Base-by-base conservation (phyloP, 371 early-diverging fungal species). In the Lichtheimia corymbifera region DNA sequence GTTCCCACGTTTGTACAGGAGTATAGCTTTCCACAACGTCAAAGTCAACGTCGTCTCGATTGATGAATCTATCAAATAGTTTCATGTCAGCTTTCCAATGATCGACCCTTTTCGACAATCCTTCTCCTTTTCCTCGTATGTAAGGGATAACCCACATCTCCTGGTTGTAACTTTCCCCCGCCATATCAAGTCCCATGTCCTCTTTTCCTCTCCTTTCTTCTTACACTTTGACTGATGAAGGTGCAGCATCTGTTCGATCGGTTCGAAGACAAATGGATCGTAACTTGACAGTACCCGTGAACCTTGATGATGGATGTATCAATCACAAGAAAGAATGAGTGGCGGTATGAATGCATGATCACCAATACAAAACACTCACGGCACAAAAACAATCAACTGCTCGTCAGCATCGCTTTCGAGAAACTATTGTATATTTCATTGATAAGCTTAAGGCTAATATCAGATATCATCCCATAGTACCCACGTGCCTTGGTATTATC, bases 41-140 rank as follows among this genome's bases (percentile, higher is more conserved):
- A 74, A 97, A 97, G 70, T 97, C 97, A 43, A 97, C 66, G 71
- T 92, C 92, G 30, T 95, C 94, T 6, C 86, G 78, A 74, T 97
- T 97, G 63, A 93, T 86, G 67, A 90, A 95, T 9, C 93, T 93
- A 59, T 35, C 35, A 35, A 9, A 35, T 35, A 9, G 35, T 35
- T 35, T 35, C 35, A 45, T 44, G 43, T 43, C 14, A 11, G 20
- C 18, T 14, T 24, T 13, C 53, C 15, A 24, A 6, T 27, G 25
- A 44, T 40, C 40, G 18, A 35, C 35, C 5, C 9, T 11, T 11
- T 35, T 11, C 9, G 22, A 22, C 22, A 22, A 22, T 35, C 9
- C 9, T 2, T 35, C 35, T 35, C 35, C 35, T 35, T 35, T 35
- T 35, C 35, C 35, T 35, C 35, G 9, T 35, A 35, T 35, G 35